Evolutionary conservation across 1,284 basidiomycete species (phyloP).

Genomic region (Meira miltonrushii): DNA sequence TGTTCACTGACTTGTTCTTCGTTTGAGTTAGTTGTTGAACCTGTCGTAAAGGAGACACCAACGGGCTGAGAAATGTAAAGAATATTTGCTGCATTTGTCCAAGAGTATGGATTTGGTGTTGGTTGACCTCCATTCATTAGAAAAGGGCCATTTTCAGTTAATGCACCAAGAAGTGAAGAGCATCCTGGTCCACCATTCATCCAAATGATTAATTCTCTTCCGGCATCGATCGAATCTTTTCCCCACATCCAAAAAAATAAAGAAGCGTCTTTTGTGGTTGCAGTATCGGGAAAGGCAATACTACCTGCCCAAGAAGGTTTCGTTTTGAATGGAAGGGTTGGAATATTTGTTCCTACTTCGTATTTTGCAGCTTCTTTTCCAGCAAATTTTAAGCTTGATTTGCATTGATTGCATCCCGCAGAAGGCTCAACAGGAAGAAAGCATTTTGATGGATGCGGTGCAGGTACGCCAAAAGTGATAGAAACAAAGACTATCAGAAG

Average conservation of each 20-base stretch:
- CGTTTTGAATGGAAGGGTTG: neutral
- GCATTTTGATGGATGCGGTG: too few relatives aligned
- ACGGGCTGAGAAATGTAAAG: neutral
- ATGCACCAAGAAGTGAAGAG: neutral
- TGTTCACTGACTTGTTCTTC: neutral
- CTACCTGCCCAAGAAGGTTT: neutral
- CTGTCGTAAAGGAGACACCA: neutral
- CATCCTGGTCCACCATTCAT: neutral
- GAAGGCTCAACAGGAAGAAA: too few relatives aligned
- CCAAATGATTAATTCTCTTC: neutral
- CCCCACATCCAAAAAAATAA: conserved; percentile 3
- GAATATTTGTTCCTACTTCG: neutral
- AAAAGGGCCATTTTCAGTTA: neutral
- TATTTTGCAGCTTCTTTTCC: neutral
- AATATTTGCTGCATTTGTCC: neutral
- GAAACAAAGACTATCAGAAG: too few relatives aligned
- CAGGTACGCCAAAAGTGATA: too few relatives aligned
- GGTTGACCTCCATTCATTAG: neutral
- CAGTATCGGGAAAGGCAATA: neutral
- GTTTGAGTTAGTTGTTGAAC: neutral
- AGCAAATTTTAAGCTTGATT: neutral
- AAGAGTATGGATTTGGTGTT: neutral
- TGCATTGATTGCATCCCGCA: neutral
- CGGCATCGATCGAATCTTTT: neutral
- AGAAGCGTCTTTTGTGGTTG: neutral